A percentile compares a stretch with the other conserved stretches of the same genome.
Conservation (phyloP, 441 rosid species). For the Iberis amara region DNA sequence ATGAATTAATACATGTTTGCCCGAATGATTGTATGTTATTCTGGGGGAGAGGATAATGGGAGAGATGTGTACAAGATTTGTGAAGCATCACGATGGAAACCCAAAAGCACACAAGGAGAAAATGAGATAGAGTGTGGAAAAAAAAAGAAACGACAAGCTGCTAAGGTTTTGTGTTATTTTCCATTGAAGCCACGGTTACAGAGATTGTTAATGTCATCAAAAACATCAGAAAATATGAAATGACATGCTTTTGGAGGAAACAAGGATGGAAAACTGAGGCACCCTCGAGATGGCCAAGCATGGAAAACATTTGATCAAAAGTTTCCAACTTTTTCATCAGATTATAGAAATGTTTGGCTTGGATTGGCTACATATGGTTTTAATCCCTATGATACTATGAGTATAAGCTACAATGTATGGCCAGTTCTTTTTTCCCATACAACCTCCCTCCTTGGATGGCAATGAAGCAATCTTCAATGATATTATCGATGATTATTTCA, state of each 20-base stretch:
- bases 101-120: background rate
- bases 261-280: background rate
- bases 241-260: background rate
- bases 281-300: background rate
- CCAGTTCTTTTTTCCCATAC: background rate
- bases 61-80: background rate
- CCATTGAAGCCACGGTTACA: background rate
- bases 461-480: slow-evolving; percentile 3
- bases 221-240: background rate
- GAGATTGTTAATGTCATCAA: background rate
- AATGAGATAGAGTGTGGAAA: background rate
- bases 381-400: background rate
- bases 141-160: background rate
- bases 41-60: background rate
- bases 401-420: background rate
- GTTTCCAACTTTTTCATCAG: background rate
- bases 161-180: background rate
- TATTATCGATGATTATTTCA: slow-evolving; percentile 1
- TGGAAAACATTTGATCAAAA: slow-evolving; percentile 20
- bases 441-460: background rate
- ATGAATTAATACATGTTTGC: background rate
- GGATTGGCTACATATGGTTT: slow-evolving; percentile 8
- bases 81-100: background rate
- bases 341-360: slow-evolving; percentile 4
- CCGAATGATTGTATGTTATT: background rate